phyloP scores from a whole-genome alignment of 768 basidiomycete species.

The Leucosporidium yakuticum region DNA sequence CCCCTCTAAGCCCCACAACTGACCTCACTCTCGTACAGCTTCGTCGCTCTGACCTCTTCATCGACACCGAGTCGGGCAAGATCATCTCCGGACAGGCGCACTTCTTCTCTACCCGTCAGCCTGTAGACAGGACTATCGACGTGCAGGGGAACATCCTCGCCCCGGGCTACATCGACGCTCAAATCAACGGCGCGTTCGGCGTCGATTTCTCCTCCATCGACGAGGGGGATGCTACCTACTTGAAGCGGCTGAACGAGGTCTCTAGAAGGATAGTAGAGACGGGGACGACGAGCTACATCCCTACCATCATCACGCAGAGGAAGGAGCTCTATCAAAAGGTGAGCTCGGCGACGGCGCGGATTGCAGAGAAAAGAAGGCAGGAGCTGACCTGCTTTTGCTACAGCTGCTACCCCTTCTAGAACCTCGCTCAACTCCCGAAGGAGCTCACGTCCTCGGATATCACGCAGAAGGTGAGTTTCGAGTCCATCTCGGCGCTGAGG shows the following conservation, averaged over 20 bases:
- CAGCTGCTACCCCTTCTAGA: slow-evolving; percentile 53
- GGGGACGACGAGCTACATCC: slow-evolving; percentile 68
- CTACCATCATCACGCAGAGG: slow-evolving; percentile 40
- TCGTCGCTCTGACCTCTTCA: slow-evolving; percentile 58
- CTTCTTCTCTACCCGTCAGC: slow-evolving; percentile 53
- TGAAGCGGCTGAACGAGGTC: slow-evolving; percentile 60
- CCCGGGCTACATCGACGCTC: slow-evolving; percentile 81
- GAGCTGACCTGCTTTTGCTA: not conserved
- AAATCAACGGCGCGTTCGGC: slow-evolving; percentile 73
- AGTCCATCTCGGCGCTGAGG: no score
- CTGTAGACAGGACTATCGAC: slow-evolving; percentile 62
- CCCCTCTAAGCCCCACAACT: not conserved
- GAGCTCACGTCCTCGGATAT: slow-evolving; percentile 73
- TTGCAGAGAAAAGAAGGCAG: no score
- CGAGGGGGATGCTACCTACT: slow-evolving; percentile 47
- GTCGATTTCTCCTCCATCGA: slow-evolving; percentile 1
- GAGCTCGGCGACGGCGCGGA: no score
- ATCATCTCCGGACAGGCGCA: slow-evolving; percentile 68
- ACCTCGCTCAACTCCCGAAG: slow-evolving; percentile 56
- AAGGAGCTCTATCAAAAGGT: slow-evolving; percentile 55
- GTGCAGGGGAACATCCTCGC: slow-evolving; percentile 71
- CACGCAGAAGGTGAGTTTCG: slow-evolving; percentile 63
- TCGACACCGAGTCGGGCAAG: slow-evolving; percentile 65
- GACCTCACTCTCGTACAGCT: slow-evolving; percentile 1
- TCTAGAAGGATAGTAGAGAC: slow-evolving; percentile 76